Conservation (phyloP, 2,329 filamentous ascomycete genomes). For the Anisogramma anomala region DNA sequence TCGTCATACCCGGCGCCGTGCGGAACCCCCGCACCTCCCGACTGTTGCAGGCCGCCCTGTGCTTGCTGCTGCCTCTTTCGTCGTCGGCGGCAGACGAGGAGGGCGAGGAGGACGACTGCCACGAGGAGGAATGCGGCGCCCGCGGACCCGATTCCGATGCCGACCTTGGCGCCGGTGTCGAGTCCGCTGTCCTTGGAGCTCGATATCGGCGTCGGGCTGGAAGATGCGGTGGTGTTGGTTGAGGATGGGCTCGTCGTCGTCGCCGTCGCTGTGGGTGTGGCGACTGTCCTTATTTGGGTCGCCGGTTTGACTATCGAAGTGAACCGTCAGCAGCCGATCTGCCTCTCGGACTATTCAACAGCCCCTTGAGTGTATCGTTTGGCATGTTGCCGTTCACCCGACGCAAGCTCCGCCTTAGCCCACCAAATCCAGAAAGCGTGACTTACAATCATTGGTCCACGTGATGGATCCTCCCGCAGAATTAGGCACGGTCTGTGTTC, state of each 20-base stretch:
- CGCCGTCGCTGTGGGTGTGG: background rate
- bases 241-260: background rate
- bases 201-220: too few relatives aligned
- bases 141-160: background rate
- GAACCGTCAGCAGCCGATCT: background rate
- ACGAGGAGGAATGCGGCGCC: background rate
- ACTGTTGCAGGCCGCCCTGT: background rate
- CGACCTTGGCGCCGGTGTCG: background rate
- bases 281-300: too few relatives aligned
- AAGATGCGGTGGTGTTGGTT: background rate
- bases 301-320: background rate
- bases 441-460: background rate
- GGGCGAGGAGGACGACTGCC: background rate
- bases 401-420: too few relatives aligned
- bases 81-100: background rate
- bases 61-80: background rate
- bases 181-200: background rate
- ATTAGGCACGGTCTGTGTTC: background rate
- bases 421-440: too few relatives aligned
- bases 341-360: too few relatives aligned
- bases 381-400: too few relatives aligned
- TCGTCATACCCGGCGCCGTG: background rate
- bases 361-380: too few relatives aligned
- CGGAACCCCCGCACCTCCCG: background rate
- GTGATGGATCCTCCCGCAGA: background rate